phyloP scores from a whole-genome alignment of 371 early-diverging fungal genomes.

The Rhizopus arrhizus region DNA sequence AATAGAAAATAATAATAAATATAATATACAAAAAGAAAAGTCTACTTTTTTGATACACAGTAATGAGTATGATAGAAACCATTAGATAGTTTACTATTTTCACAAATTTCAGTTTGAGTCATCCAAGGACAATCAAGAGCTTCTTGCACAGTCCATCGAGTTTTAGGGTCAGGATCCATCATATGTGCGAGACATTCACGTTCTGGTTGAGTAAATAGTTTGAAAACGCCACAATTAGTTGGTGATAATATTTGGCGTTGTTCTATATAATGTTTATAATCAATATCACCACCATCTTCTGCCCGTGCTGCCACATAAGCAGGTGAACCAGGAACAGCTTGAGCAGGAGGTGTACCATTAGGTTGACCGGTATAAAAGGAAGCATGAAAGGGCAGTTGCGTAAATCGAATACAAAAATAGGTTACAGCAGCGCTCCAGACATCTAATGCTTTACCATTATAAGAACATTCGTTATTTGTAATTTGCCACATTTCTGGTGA shows the following conservation, averaged over 20 bases:
- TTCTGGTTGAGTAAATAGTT: constrained; percentile 26
- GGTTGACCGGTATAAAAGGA: constrained; percentile 40
- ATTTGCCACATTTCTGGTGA: constrained; percentile 76
- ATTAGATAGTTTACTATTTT: constrained; percentile 37
- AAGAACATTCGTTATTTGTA: constrained; percentile 53
- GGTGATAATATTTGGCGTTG: constrained; percentile 32
- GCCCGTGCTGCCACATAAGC: constrained; percentile 37
- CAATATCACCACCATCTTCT: constrained; percentile 35
- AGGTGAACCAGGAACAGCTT: constrained; percentile 33
- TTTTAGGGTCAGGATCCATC: constrained; percentile 71
- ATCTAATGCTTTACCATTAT: constrained; percentile 81
- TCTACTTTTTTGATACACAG: constrained; percentile 14
- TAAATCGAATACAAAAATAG: constrained; percentile 78
- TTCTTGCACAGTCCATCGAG: constrained; percentile 78
- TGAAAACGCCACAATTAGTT: constrained; percentile 32
- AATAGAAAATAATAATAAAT: background rate
- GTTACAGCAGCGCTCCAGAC: constrained; percentile 86
- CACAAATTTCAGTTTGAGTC: constrained; percentile 37
- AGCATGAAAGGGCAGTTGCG: constrained; percentile 62
- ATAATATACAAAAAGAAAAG: constrained; percentile 3
- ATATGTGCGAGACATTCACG: constrained; percentile 44
- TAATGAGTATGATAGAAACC: constrained; percentile 37
- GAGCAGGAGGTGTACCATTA: constrained; percentile 18
- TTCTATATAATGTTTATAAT: constrained; percentile 31
- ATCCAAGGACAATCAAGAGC: constrained; percentile 86